phyloP scores from a whole-genome alignment of 2,329 filamentous ascomycete species.

The Penicillium oxalicum region DNA sequence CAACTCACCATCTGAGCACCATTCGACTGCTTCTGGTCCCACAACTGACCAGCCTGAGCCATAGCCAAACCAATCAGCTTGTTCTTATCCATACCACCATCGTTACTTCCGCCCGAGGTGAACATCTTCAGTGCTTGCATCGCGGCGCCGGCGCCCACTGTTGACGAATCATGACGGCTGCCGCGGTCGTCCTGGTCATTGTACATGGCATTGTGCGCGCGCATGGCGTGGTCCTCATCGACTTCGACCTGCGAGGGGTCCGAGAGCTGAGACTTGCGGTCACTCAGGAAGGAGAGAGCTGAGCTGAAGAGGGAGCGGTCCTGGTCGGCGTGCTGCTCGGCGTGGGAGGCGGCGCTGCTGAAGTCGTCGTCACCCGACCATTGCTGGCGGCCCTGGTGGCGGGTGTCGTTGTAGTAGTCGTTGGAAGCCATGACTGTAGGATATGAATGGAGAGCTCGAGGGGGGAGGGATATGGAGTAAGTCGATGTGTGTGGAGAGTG shows the following conservation, averaged over 20 bases:
- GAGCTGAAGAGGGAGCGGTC: slow-evolving; percentile 52
- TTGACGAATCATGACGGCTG: slow-evolving; percentile 42
- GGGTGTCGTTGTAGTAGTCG: slow-evolving; percentile 4
- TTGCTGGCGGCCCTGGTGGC: slow-evolving; percentile 11
- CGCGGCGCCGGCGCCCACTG: slow-evolving; percentile 41
- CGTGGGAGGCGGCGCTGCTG: slow-evolving; percentile 50
- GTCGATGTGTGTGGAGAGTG: neutral
- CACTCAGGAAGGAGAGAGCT: slow-evolving; percentile 49
- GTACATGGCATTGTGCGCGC: slow-evolving; percentile 71
- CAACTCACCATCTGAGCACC: slow-evolving; percentile 48
- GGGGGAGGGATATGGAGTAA: neutral
- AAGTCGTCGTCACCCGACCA: slow-evolving; percentile 44
- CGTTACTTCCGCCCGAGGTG: slow-evolving; percentile 45
- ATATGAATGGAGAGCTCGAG: neutral
- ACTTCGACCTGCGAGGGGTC: slow-evolving; percentile 47
- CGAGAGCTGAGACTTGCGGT: slow-evolving; percentile 46
- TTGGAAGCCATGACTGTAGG: neutral
- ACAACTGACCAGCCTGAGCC: slow-evolving; percentile 76
- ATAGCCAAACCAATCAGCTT: slow-evolving; percentile 80
- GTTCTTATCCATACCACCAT: slow-evolving; percentile 58
- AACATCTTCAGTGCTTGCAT: slow-evolving; percentile 70
- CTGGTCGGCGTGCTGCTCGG: slow-evolving; percentile 48
- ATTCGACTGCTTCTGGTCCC: slow-evolving; percentile 53
- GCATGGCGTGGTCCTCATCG: slow-evolving; percentile 61
- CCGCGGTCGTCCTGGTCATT: slow-evolving; percentile 35